A percentile compares a stretch with the other conserved stretches of the same genome.
These are phyloP conservation scores for Mucor velutinosus DNA, from an alignment of 371 early-diverging fungal genomes.

Conservation along the genomic window DNA sequence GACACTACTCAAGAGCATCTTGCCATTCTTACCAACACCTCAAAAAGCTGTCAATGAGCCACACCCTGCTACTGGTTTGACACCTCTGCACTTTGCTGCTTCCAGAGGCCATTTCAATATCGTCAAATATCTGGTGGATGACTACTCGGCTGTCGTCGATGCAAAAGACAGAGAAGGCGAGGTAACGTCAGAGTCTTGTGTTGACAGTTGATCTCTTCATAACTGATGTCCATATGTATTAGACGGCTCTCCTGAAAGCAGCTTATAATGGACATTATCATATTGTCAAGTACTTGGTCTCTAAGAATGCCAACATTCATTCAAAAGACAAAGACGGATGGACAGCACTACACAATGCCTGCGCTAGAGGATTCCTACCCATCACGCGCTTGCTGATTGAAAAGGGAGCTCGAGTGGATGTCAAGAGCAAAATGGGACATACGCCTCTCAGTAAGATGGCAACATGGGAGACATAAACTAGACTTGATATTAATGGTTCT, in stretches of 20 bases:
- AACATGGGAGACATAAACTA: background rate
- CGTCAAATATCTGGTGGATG: conserved; percentile 66
- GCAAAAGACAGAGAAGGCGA: conserved; percentile 72
- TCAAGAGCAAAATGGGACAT: conserved; percentile 68
- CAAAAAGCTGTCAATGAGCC: conserved; percentile 50
- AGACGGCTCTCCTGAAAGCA: conserved; percentile 83
- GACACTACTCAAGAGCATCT: conserved; percentile 33
- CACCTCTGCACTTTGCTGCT: conserved; percentile 74
- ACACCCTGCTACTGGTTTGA: conserved; percentile 64
- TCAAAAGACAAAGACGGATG: conserved; percentile 83
- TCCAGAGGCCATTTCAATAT: conserved; percentile 71
- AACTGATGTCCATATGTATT: background rate
- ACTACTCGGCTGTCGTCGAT: conserved; percentile 69
- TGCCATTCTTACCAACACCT: conserved; percentile 35
- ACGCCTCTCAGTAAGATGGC: conserved; percentile 75
- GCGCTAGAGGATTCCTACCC: conserved; percentile 62
- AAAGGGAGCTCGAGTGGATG: conserved; percentile 61
- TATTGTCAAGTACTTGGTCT: conserved; percentile 68
- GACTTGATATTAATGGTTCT: background rate
- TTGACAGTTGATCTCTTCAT: background rate
- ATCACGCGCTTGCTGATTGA: conserved; percentile 64
- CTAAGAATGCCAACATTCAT: conserved; percentile 64
- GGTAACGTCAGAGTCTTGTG: conserved; percentile 38
- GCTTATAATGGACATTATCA: conserved; percentile 70
- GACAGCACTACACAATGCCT: conserved; percentile 85